Evolutionary conservation across 2,329 filamentous ascomycete genomes (phyloP), one percentile per base, ranked within the genome.

Genomic region (Pseudocercospora crystallina): DNA sequence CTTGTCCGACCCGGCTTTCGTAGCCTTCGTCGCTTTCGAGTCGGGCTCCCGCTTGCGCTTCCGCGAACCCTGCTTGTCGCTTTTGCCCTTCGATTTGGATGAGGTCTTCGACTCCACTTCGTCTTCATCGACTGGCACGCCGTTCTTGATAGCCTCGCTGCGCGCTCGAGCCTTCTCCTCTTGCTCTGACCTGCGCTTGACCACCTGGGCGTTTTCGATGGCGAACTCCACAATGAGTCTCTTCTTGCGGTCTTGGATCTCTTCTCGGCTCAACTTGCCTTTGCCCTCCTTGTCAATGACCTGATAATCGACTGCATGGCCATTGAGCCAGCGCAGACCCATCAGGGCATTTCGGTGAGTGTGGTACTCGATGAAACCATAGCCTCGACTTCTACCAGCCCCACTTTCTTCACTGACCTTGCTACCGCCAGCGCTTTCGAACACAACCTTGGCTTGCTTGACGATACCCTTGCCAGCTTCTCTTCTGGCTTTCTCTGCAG

Each of bases 331-430:
- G 40, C 94, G 81, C 56, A 99, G 76, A 17, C 90, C 94, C 89
- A 97, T 97, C 34, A 99, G 79, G 11, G 94, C 94, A 78, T 87
- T 92, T 43, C 94, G 86, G 67, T 99, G 94, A 29, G 89, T 94
- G 58, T 85, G 87, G 72, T 96, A 99, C 73, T 99, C 94, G 60
- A 99, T 87, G 75, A 99, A 99, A 10, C 95, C 94, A 69, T 99
- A 99, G 5, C 94, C 94, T 68, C 92, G 83, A 68, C 88, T 94
- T 67, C 88, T 82, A 40, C 91, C 91, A 5, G 84, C 90, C 7
- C 88, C 90, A 43, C 78, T 83, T 37, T 81, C 79, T 72, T 95
- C 90, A 8, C 80, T 73, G 11, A 96, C 83, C 74, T 96, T 97
- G 64, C 83, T 83, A 39, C 94, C 94, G 61, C 94, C 84, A 32